A percentile compares a stretch with the other conserved stretches of the same genome.
phyloP scores from a whole-genome alignment of 2,329 filamentous ascomycete species.

The Zopfia rhizophila region DNA sequence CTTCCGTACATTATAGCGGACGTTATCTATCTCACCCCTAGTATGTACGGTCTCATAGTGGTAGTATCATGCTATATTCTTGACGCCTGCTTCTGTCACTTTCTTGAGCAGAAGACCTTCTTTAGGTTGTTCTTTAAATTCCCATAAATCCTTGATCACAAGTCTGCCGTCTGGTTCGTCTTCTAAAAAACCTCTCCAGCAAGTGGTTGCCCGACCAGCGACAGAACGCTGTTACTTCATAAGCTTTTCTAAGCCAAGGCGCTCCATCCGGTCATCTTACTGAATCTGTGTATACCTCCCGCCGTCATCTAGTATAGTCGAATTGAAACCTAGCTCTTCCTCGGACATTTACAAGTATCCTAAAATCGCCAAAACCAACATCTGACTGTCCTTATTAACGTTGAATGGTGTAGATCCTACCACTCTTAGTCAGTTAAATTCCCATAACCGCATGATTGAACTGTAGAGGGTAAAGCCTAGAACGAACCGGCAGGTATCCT shows the following conservation, averaged over 20 bases:
- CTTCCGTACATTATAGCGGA: slow-evolving; percentile 17
- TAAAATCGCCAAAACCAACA: slow-evolving; percentile 52
- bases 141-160: slow-evolving; percentile 12
- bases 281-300: slow-evolving; percentile 5
- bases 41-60: slow-evolving; percentile 20
- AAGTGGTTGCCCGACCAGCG: slow-evolving; percentile 7
- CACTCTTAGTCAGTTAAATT: slow-evolving; percentile 57
- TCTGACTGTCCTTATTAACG: slow-evolving; percentile 55
- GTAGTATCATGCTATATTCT: slow-evolving; percentile 23
- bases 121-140: slow-evolving; percentile 8
- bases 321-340: slow-evolving; percentile 56
- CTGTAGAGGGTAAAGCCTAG: slow-evolving; percentile 60
- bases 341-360: slow-evolving; percentile 55
- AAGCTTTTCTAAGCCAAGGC: slow-evolving; percentile 1
- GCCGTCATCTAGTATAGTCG: slow-evolving; percentile 47
- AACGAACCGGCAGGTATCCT: slow-evolving; percentile 45
- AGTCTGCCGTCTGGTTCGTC: slow-evolving; percentile 1
- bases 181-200: slow-evolving; percentile 6
- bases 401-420: slow-evolving; percentile 58
- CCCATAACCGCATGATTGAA: slow-evolving; percentile 57
- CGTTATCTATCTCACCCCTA: slow-evolving; percentile 12
- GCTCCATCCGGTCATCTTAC: slow-evolving; percentile 1
- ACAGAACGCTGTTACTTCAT: slow-evolving; percentile 11
- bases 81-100: slow-evolving; percentile 14
- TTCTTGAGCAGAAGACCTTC: slow-evolving; percentile 10